These are phyloP conservation scores for Tetrahymena malaccensis DNA, from an alignment of 73 alveolate genomes.

Conservation along the genomic window DNA sequence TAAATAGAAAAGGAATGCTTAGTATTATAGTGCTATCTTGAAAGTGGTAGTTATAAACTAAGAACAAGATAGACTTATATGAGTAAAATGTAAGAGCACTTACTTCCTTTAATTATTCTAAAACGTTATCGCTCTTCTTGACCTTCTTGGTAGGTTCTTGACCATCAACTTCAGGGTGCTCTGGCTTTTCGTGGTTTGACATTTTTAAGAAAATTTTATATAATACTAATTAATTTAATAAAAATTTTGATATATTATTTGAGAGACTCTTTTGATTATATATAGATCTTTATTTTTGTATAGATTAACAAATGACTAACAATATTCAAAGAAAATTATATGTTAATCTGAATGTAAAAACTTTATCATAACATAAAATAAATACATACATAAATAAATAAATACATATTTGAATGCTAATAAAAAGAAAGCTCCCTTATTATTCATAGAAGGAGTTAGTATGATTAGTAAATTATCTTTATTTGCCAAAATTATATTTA, in stretches of 20 bases:
- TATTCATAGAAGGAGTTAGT: background rate
- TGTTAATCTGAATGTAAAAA: background rate
- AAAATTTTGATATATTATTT: background rate
- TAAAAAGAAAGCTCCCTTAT: too few species aligned
- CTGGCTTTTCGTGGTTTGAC: background rate
- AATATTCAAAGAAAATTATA: too few species aligned
- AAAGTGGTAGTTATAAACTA: background rate
- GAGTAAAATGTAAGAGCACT: background rate
- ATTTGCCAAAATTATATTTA: background rate
- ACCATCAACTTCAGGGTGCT: background rate
- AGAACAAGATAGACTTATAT: background rate
- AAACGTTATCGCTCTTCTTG: slow-evolving; percentile 16
- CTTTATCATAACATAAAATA: background rate
- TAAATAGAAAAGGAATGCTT: background rate
- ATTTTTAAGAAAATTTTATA: background rate
- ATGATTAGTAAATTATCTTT: background rate
- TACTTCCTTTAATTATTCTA: slow-evolving; percentile 26
- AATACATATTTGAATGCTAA: too few species aligned
- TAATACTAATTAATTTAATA: background rate
- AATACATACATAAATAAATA: too few species aligned
- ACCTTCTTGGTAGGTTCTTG: slow-evolving; percentile 27
- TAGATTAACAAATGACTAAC: background rate
- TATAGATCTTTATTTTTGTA: background rate
- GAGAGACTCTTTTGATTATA: background rate
- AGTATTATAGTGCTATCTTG: background rate